phyloP scores from a whole-genome alignment of 805 yeast species.

The Soucietia sequanensis region DNA sequence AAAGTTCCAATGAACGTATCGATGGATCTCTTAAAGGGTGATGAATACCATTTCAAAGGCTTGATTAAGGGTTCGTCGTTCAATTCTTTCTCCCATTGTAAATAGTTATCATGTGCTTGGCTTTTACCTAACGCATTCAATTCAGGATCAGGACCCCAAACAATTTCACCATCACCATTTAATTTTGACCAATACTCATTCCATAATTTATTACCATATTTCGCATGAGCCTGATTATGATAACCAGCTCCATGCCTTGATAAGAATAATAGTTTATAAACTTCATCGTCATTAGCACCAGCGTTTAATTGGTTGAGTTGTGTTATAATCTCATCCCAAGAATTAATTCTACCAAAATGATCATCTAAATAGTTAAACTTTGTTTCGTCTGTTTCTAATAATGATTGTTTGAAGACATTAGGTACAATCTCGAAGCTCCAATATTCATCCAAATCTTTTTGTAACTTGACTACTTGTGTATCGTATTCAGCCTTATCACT shows the following conservation, averaged over 20 bases:
- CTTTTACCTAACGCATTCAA: slow-evolving; percentile 45
- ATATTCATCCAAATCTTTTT: slow-evolving; percentile 8
- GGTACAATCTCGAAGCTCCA: slow-evolving; percentile 43
- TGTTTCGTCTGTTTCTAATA: slow-evolving; percentile 37
- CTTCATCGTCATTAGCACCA: slow-evolving; percentile 18
- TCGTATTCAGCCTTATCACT: slow-evolving; percentile 17
- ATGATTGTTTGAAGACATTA: slow-evolving; percentile 45
- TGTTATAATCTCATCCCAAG: slow-evolving; percentile 33
- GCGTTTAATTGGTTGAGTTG: slow-evolving; percentile 37
- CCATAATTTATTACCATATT: slow-evolving; percentile 48
- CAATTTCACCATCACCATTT: slow-evolving; percentile 45
- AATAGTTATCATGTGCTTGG: slow-evolving; percentile 45
- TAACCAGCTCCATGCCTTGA: slow-evolving; percentile 58
- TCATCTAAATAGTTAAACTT: slow-evolving; percentile 41
- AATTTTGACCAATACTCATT: slow-evolving; percentile 43
- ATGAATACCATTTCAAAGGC: slow-evolving; percentile 44
- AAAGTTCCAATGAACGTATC: slow-evolving; percentile 51
- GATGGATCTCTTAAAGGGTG: slow-evolving; percentile 53
- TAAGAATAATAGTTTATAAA: slow-evolving; percentile 45
- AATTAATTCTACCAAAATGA: slow-evolving; percentile 40
- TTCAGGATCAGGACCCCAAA: slow-evolving; percentile 54
- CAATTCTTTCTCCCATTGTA: slow-evolving; percentile 40
- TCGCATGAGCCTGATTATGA: slow-evolving; percentile 47
- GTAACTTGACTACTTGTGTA: slow-evolving; percentile 8
- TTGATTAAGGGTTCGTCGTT: slow-evolving; percentile 20